A percentile compares a stretch with the other conserved stretches of the same genome.
phyloP scores from a whole-genome alignment of 164 flowering plant genomes.

The Piper longum region DNA sequence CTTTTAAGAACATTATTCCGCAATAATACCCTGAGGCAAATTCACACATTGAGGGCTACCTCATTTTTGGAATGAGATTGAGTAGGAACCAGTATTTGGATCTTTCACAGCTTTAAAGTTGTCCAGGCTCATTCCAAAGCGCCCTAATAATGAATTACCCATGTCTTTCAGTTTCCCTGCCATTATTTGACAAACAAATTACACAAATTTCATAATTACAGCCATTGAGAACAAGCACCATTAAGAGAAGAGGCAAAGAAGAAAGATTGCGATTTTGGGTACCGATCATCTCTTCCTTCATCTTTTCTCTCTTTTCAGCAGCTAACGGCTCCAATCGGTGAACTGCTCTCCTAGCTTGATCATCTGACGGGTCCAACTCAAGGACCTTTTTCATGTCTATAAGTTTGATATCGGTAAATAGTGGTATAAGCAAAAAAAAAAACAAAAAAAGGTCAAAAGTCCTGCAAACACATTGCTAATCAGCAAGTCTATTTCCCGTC shows the following conservation, averaged over 20 bases:
- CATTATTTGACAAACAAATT: not conserved
- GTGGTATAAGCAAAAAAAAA: not conserved
- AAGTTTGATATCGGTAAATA: not conserved
- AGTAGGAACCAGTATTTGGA: conserved; percentile 92
- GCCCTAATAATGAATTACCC: conserved; percentile 81
- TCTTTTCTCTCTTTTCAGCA: conserved; percentile 77
- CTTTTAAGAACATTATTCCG: no score
- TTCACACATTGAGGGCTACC: not conserved
- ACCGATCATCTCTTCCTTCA: conserved; percentile 98
- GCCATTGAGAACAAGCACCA: not conserved
- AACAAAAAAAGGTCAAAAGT: no score
- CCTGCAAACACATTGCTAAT: no score
- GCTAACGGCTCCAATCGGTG: conserved; percentile 68
- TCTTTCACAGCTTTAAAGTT: conserved; percentile 95
- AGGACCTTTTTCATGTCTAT: conserved; percentile 65
- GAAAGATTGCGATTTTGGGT: conserved; percentile 4
- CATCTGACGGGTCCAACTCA: conserved; percentile 72
- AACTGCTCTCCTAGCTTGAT: conserved; percentile 52
- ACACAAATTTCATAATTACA: not conserved
- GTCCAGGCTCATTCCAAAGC: conserved; percentile 92
- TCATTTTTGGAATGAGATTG: conserved; percentile 61
- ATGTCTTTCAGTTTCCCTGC: conserved; percentile 85
- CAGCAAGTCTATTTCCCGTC: no score
- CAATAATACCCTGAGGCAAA: not conserved
- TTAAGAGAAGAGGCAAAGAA: not conserved